phyloP scores from a whole-genome alignment of 495 filamentous ascomycete genomes.

The Glonium stellatum region DNA sequence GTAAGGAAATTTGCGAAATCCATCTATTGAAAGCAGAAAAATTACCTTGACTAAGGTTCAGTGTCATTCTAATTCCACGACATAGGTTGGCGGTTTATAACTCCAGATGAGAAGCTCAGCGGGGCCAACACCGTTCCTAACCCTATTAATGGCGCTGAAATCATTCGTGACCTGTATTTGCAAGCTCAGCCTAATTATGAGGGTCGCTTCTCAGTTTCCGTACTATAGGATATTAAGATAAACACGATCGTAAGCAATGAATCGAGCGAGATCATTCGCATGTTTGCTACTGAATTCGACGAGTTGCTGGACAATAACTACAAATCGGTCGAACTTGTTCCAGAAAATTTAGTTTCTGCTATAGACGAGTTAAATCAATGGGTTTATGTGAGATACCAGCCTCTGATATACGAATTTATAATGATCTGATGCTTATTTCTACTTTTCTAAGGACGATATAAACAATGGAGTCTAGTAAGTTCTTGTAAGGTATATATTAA shows the following conservation, averaged over 20 bases:
- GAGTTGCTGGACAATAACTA: slow-evolving; percentile 52
- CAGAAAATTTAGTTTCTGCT: slow-evolving; percentile 45
- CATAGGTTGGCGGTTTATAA: no score
- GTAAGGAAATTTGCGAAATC: no score
- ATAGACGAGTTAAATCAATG: slow-evolving; percentile 73
- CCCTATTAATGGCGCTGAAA: slow-evolving; percentile 40
- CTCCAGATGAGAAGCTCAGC: no score
- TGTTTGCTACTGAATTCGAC: slow-evolving; percentile 68
- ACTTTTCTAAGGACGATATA: slow-evolving; percentile 30
- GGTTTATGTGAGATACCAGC: slow-evolving; percentile 51
- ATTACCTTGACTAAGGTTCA: no score
- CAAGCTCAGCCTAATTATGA: slow-evolving; percentile 49
- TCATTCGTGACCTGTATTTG: slow-evolving; percentile 54
- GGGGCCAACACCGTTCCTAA: no score
- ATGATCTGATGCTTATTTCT: no score
- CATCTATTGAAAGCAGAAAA: slow-evolving; percentile 39
- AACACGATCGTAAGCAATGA: slow-evolving; percentile 74
- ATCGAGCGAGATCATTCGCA: slow-evolving; percentile 72
- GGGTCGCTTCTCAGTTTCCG: slow-evolving; percentile 69
- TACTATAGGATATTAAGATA: slow-evolving; percentile 64
- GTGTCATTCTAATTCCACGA: no score
- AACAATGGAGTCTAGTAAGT: slow-evolving; percentile 72
- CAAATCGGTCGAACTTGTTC: slow-evolving; percentile 56
- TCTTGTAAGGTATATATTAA: no score
- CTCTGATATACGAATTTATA: no score